Evolutionary conservation across 2,329 filamentous ascomycete species (phyloP), one percentile per base, ranked within the genome.

Genomic region (Bipolaris gigantea): DNA sequence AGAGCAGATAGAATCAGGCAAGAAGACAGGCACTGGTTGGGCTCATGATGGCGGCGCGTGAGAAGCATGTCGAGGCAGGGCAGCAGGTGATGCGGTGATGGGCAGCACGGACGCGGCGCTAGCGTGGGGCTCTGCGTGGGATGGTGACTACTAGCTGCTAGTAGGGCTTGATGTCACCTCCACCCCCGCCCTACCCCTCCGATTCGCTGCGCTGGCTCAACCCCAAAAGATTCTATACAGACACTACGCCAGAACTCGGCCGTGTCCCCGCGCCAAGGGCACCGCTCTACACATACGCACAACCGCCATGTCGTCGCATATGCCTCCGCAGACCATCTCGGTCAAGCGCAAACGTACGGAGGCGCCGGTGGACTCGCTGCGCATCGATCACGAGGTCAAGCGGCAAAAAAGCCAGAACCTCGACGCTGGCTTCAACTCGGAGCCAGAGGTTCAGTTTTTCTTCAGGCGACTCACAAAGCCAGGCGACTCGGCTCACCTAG

Each of bases 261-360:
- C 11, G 11, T 11, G 2, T 7, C 4, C 13, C 19, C 19, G 18
- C 18, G 18, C 18, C 11, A 23, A 13, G 5, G 18, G 5, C 0
- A 21, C 19, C 15, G 36, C 48, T 49, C n/a, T 15, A 5, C 23
- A 27, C 40, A 30, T 13, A n/a, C 25, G 32, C 0, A 44, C 42
- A 13, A 15, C 27, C 27, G 15, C 19, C 19, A 46, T 46, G 42
- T 42, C 45, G 38, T 53, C 48, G 11, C 48, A 51, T 13, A 32
- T 47, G 34, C 48, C 48, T 10, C 63, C 67, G 3, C 71, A 67
- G 44, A 70, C 69, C 8, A 64, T 73, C 41, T 67, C 67, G 9
- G 62, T 85, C 66, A 85, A 85, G 72, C 77, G 83, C 51, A 81
- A 82, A 60, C 79, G 82, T 50, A 78, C 79, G 50, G 82, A 85